Base-by-base conservation (phyloP, 2,329 filamentous ascomycete genomes). In the Cladobotryum protrusum region DNA sequence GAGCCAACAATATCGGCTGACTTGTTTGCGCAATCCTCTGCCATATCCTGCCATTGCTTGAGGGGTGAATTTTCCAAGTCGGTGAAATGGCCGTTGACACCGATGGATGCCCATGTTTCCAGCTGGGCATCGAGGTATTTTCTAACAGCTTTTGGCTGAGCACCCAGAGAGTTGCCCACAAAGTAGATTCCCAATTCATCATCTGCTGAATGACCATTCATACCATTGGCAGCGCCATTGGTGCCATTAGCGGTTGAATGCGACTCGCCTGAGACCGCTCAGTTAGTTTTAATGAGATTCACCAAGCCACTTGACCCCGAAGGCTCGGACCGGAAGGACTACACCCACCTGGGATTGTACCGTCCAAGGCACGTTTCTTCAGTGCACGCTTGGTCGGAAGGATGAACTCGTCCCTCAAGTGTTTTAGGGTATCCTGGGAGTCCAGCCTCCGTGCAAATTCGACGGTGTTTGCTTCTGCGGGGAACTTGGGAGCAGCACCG, bases 141-240 rank as follows among this genome's bases (percentile, higher is more conserved):
- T 15, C 78, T 74, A 0, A 85, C 83, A 13, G 78, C 78, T 54
- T 79, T 82, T 41, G 91, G 89, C 65, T 96, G 90, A 4, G 92
- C 79, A 35, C 90, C 90, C 1, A 96, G 78, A 0, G 89, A 95
- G 71, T 96, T 95, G 50, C 91, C 91, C 57, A 89, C 92, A 55
- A 96, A 83, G 67, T 96, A 96, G 52, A 89, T 84, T 52, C 66
- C 65, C 51, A 63, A 60, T 43, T 67, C 58, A 5, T 59, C 69
- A n/a, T 73, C 61, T 3, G 47, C 37, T 1, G 54, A 47, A 9
- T 20, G 58, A 33, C 60, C 56, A 43, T 66, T 64, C 43, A 52
- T 48, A 47, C 53, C 54, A 20, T 66, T 65, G 41, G 52, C 24
- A 29, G 6, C 24, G 11, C 24, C 24, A 29, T 29, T 29, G 11